These are phyloP conservation scores for Gaeumannomyces tritici DNA, from an alignment of 2,329 filamentous ascomycete genomes.

Conservation along the genomic window DNA sequence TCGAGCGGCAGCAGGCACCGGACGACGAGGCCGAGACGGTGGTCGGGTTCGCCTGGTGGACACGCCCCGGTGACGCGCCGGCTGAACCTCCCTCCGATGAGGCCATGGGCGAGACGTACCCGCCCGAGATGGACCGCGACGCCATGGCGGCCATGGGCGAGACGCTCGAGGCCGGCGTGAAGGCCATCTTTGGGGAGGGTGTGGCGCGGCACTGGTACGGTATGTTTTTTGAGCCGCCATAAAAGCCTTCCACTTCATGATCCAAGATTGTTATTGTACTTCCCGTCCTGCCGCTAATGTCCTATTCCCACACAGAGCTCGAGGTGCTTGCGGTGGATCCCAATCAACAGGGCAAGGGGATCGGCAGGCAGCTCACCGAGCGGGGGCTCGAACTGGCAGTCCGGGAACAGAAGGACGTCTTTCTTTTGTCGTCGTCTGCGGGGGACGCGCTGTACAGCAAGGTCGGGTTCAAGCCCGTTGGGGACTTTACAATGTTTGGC, in stretches of 20 bases:
- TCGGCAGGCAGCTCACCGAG: slow-evolving; percentile 13
- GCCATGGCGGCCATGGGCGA: slow-evolving; percentile 7
- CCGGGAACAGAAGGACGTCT: slow-evolving; percentile 9
- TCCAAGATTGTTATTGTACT: too few relatives aligned
- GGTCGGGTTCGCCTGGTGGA: slow-evolving; percentile 13
- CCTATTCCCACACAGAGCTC: slow-evolving; percentile 9
- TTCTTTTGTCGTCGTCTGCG: slow-evolving; percentile 11
- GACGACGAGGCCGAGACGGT: slow-evolving; percentile 1
- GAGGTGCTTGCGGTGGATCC: slow-evolving; percentile 15
- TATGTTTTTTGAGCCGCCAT: background rate
- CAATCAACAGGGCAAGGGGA: slow-evolving; percentile 14
- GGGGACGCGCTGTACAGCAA: slow-evolving; percentile 13
- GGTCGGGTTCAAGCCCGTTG: slow-evolving; percentile 12
- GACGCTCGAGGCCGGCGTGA: slow-evolving; percentile 4
- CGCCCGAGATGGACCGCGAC: slow-evolving; percentile 8
- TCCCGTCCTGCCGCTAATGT: too few relatives aligned
- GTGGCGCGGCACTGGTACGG: slow-evolving; percentile 6
- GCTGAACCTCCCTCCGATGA: slow-evolving; percentile 5
- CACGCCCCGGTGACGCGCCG: slow-evolving; percentile 6
- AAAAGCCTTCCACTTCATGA: background rate
- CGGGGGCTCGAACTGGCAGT: slow-evolving; percentile 13
- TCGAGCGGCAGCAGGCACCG: slow-evolving; percentile 2
- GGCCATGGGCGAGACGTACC: slow-evolving; percentile 1
- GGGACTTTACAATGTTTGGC: slow-evolving; percentile 3
- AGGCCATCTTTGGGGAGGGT: slow-evolving; percentile 9